These are phyloP conservation scores for Selaginella tamariscina DNA, from an alignment of 75 land plant species.

Conservation along the genomic window DNA sequence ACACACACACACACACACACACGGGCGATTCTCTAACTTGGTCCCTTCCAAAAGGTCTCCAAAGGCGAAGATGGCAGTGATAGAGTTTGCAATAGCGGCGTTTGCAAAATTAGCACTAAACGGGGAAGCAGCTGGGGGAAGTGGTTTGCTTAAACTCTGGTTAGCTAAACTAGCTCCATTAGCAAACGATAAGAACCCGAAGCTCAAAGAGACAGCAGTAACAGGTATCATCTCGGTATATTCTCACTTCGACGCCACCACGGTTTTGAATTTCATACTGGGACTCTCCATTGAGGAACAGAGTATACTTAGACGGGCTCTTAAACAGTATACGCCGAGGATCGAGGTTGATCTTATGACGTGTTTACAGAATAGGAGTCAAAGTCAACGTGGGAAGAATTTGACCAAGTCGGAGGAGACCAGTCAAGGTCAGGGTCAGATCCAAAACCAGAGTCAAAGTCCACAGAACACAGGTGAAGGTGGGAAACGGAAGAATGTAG, in stretches of 20 bases:
- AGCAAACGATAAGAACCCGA: constrained; percentile 78
- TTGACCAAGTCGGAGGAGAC: no score
- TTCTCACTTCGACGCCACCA: constrained; percentile 67
- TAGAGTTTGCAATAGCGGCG: constrained; percentile 85
- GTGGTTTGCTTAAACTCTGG: constrained; percentile 83
- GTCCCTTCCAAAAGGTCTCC: no score
- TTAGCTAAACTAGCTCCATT: constrained; percentile 83
- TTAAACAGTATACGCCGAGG: constrained; percentile 92
- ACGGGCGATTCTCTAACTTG: no score
- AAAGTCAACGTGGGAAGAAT: neutral
- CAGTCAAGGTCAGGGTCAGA: no score
- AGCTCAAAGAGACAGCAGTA: constrained; percentile 90
- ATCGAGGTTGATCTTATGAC: constrained; percentile 97
- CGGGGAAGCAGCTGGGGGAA: constrained; percentile 58
- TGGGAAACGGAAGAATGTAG: no score
- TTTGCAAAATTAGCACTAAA: constrained; percentile 65
- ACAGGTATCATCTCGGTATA: constrained; percentile 89
- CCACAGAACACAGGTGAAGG: no score
- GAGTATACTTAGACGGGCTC: constrained; percentile 76
- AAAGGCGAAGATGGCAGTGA: constrained; percentile 95
- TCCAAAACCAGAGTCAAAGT: no score
- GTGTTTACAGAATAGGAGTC: constrained; percentile 75
- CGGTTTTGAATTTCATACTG: constrained; percentile 81
- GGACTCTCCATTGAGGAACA: constrained; percentile 92
- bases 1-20: no score